A percentile compares a stretch with the other conserved stretches of the same genome.
Evolutionary conservation across 768 basidiomycete genomes (phyloP).

Genomic region (Clavaria fumosa): DNA sequence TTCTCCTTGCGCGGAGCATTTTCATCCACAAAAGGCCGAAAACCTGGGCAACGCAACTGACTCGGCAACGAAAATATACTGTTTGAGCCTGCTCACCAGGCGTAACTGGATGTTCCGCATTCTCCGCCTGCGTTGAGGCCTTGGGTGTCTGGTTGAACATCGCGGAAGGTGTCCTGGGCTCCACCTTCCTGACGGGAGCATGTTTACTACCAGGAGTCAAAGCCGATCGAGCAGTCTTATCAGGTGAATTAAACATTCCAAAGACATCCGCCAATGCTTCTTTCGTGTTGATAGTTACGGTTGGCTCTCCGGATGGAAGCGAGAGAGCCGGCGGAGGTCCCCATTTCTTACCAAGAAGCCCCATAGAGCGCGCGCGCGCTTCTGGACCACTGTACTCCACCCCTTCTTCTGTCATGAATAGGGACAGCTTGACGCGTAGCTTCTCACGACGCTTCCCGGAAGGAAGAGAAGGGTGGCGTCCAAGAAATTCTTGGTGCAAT

Average conservation of each 20-base stretch:
- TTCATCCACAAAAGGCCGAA: constrained; percentile 60
- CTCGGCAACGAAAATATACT: constrained; percentile 8
- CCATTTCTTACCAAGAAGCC: constrained; percentile 77
- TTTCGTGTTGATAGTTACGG: constrained; percentile 94
- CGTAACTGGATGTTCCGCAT: constrained; percentile 24
- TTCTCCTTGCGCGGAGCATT: constrained; percentile 30
- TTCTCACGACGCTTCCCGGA: constrained; percentile 62
- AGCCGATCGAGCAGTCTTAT: constrained; percentile 45
- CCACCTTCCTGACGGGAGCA: constrained; percentile 53
- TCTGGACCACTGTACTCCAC: constrained; percentile 79
- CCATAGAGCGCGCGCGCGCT: constrained; percentile 67
- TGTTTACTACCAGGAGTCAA: constrained; percentile 50
- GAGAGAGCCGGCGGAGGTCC: constrained; percentile 35
- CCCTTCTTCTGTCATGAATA: constrained; percentile 64
- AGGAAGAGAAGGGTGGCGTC: constrained; percentile 32
- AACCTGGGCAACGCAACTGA: constrained; percentile 23
- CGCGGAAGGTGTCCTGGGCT: constrained; percentile 24
- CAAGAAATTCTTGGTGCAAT: constrained; percentile 55
- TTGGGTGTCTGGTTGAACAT: not conserved
- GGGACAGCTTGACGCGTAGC: constrained; percentile 46
- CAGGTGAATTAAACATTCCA: constrained; percentile 89
- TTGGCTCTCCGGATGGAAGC: constrained; percentile 41
- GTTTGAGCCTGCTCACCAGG: constrained; percentile 13
- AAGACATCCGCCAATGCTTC: constrained; percentile 90
- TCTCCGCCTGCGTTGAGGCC: constrained; percentile 22